These are phyloP conservation scores for Aspergillus tamarii DNA, from an alignment of 2,329 filamentous ascomycete genomes.

Conservation along the genomic window DNA sequence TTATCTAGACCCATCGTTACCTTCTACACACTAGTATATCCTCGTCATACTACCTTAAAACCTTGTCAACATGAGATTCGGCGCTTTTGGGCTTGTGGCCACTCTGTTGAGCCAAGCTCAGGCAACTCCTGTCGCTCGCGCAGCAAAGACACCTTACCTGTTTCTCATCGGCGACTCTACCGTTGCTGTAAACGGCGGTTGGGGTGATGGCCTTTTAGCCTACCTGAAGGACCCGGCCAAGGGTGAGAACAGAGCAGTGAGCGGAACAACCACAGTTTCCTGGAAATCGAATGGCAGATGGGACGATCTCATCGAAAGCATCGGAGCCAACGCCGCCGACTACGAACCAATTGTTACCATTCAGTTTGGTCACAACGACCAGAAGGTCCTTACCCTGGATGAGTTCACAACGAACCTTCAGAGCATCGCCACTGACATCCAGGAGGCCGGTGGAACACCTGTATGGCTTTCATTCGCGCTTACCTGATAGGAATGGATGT, in stretches of 20 bases:
- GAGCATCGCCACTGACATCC: conserved; percentile 11
- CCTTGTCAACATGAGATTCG: background rate
- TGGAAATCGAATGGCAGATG: conserved; percentile 15
- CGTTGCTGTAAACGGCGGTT: conserved; percentile 14
- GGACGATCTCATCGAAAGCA: conserved; percentile 9
- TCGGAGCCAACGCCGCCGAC: background rate
- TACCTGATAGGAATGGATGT: background rate
- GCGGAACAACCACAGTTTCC: conserved; percentile 15
- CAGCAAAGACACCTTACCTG: conserved; percentile 7
- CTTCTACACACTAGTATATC: background rate
- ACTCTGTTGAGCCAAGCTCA: background rate
- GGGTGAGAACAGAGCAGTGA: conserved; percentile 15
- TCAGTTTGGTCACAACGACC: conserved; percentile 22
- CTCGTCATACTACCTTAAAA: background rate
- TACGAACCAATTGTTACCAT: conserved; percentile 19
- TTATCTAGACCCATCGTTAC: background rate
- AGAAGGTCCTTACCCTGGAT: conserved; percentile 11
- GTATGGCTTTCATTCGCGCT: background rate
- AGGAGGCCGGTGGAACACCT: conserved; percentile 14
- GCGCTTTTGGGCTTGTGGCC: background rate
- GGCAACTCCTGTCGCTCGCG: background rate
- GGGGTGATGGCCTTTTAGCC: conserved; percentile 18
- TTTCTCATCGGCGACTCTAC: conserved; percentile 21
- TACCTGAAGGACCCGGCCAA: conserved; percentile 6
- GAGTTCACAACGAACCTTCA: conserved; percentile 13